Evolutionary conservation across 1,284 basidiomycete species (phyloP).

Genomic region (Ganoderma boninense): DNA sequence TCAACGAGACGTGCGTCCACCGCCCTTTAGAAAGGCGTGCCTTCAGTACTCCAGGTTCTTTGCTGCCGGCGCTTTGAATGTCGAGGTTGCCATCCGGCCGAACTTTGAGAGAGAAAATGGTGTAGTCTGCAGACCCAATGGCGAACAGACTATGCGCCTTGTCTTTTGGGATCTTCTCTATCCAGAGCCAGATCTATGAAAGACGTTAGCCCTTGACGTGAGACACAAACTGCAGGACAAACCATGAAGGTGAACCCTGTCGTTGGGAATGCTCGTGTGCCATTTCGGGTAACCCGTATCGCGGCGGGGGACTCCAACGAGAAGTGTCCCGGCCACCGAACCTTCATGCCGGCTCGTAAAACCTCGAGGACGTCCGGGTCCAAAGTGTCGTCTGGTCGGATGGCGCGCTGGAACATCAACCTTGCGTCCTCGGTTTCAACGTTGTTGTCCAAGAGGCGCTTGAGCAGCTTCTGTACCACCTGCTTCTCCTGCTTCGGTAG

Average conservation of each 20-base stretch:
- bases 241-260: slow-evolving; percentile 79
- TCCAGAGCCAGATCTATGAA: slow-evolving; percentile 71
- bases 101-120: slow-evolving; percentile 55
- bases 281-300: slow-evolving; percentile 54
- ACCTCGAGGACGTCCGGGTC: slow-evolving; percentile 74
- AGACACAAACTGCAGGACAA: slow-evolving; percentile 20
- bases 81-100: slow-evolving; percentile 65
- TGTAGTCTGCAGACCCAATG: slow-evolving; percentile 47
- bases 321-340: slow-evolving; percentile 78
- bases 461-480: slow-evolving; percentile 65
- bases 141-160: slow-evolving; percentile 55
- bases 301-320: slow-evolving; percentile 66
- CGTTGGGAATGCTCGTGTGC: slow-evolving; percentile 57
- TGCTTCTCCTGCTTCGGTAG: slow-evolving; percentile 57
- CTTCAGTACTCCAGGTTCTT: slow-evolving; percentile 53
- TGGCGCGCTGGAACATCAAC: slow-evolving; percentile 64
- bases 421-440: slow-evolving; percentile 67
- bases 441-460: slow-evolving; percentile 75
- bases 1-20: slow-evolving; percentile 75
- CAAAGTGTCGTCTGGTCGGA: slow-evolving; percentile 50
- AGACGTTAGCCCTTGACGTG: slow-evolving; percentile 1
- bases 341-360: slow-evolving; percentile 71
- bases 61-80: slow-evolving; percentile 53
- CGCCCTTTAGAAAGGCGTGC: slow-evolving; percentile 56
- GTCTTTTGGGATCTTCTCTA: slow-evolving; percentile 61